Percentiles rank a stretch among this genome's conserved stretches.
phyloP scores from a whole-genome alignment of 2,329 filamentous ascomycete genomes.

The Colletotrichum plurivorum region DNA sequence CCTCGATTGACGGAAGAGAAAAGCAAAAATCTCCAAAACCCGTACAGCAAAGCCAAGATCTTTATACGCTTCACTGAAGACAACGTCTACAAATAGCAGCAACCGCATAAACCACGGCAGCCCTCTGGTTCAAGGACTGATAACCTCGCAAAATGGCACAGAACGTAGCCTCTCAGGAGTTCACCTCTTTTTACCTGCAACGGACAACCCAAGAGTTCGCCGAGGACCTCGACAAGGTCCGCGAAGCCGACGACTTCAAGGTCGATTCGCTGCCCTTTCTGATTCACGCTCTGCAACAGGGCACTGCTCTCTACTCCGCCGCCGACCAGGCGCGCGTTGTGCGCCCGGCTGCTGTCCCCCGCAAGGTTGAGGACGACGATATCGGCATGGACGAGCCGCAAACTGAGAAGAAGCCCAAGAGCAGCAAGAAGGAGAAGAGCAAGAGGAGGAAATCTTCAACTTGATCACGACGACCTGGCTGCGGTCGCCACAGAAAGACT shows the following conservation, averaged over 20 bases:
- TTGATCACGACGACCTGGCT: neutral
- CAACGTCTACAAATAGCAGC: too few relatives aligned
- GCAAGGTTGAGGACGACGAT: slow-evolving; percentile 19
- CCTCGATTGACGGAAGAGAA: too few relatives aligned
- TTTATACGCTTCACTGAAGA: too few relatives aligned
- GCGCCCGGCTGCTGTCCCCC: slow-evolving; percentile 4
- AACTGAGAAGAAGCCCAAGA: slow-evolving; percentile 16
- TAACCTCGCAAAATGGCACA: neutral
- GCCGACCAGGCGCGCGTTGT: slow-evolving; percentile 54
- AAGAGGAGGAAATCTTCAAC: slow-evolving; percentile 25
- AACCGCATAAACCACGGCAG: too few relatives aligned
- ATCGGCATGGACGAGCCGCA: slow-evolving; percentile 19
- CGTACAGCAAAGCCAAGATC: too few relatives aligned
- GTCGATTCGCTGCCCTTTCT: slow-evolving; percentile 74
- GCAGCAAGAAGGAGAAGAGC: slow-evolving; percentile 28
- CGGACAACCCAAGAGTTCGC: slow-evolving; percentile 78
- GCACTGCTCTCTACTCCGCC: slow-evolving; percentile 71
- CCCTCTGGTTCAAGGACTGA: neutral
- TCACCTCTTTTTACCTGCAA: slow-evolving; percentile 78
- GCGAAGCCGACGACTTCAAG: slow-evolving; percentile 79
- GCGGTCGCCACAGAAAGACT: neutral
- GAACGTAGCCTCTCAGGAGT: slow-evolving; percentile 52
- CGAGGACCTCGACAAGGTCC: slow-evolving; percentile 80
- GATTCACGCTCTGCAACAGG: slow-evolving; percentile 78
- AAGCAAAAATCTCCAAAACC: neutral